Evolutionary conservation across 345 rosid genomes (phyloP).

Genomic region (Eucalyptus pumila): DNA sequence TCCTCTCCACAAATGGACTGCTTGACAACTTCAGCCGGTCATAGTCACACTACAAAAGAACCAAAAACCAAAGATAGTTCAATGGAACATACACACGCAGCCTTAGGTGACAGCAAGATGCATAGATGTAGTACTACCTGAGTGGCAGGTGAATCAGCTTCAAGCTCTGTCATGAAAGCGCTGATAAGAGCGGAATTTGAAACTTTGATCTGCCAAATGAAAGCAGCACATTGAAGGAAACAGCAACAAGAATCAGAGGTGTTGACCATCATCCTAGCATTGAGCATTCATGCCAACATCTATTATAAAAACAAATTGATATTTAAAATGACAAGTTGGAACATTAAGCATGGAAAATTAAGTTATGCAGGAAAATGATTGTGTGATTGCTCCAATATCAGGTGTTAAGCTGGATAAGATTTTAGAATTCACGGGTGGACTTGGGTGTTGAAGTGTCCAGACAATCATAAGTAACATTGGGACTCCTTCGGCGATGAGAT

Average conservation of each 20-base stretch:
- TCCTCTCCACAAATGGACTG: slow-evolving; percentile 77
- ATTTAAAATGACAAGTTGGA: neutral
- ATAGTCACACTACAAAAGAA: slow-evolving; percentile 57
- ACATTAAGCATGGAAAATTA: neutral
- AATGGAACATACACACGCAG: neutral
- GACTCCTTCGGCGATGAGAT: neutral
- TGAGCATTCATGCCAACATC: neutral
- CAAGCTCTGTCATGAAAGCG: slow-evolving; percentile 95
- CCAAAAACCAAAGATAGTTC: neutral
- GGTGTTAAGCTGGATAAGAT: neutral
- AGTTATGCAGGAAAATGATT: neutral
- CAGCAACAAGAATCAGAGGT: neutral
- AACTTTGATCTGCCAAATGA: slow-evolving; percentile 69
- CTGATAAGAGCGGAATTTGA: slow-evolving; percentile 96
- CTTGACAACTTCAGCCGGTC: slow-evolving; percentile 83
- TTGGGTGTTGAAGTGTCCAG: neutral
- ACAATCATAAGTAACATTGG: neutral
- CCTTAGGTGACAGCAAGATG: neutral
- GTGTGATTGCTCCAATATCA: neutral
- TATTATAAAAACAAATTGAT: neutral
- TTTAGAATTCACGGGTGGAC: neutral
- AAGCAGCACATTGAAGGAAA: neutral
- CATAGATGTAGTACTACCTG: slow-evolving; percentile 34
- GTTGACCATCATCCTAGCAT: neutral
- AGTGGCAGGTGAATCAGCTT: slow-evolving; percentile 76